Base-by-base conservation (phyloP, 1,284 basidiomycete species). In the Porodaedalea pini region DNA sequence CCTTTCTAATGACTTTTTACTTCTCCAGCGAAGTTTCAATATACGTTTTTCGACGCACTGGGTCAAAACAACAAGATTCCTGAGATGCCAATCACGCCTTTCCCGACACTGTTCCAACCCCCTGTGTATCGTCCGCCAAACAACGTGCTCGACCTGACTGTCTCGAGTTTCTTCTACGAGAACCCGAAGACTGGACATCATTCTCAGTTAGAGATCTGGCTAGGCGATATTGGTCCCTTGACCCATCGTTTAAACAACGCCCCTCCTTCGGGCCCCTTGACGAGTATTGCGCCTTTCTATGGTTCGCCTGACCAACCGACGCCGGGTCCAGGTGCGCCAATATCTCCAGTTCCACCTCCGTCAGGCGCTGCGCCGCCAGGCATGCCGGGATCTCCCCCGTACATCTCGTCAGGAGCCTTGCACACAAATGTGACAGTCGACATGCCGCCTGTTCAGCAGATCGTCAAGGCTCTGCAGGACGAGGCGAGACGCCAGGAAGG, bases 11-110 rank as follows among this genome's bases (percentile, higher is more conserved):
- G 56, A 56, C 55, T 64, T 57, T 59, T 65, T 37, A 32, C 25
- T 34, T 57, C 57, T 62, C 34, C 61, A 92, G 90, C 90, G 54
- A 92, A 92, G 71, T 94, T 94, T 72, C 90, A 93, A 69, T 94
- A 93, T 69, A 92, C 92, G n/a, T 94, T 93, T 70, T 94, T 94
- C 68, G 92, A 94, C 67, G 90, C 90, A 4, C 86, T 90, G 69
- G 87, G 87, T 17, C 82, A 88, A 65, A 88, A 85, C 68, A 85
- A 80, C 64, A 82, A 73, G 58, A 84, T 90, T 65, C 88, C 90
- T 51, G 83, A 86, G 60, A 75, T 83, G 65, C 86, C 88, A 25
- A 90, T 97, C 64, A 94, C 92, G 1, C 91, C 92, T 2, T 92
- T 95, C 68, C 94, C 94, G 1, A 89, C 90, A 8, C 73, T 95